Evolutionary conservation across 441 rosid genomes (phyloP).

Genomic region (Melastoma candidum): DNA sequence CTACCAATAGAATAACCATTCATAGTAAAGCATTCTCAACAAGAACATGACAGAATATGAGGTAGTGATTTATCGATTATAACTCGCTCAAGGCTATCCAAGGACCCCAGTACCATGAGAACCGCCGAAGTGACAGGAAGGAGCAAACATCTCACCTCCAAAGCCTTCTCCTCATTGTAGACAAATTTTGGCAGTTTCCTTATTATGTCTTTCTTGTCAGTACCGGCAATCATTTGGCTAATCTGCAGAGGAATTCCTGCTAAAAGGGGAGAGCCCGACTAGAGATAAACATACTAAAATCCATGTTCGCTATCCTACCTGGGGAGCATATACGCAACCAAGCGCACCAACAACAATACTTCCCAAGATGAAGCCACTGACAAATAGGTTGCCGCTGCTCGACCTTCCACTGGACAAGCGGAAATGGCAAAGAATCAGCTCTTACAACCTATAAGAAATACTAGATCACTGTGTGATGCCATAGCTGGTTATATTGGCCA

Average conservation of each 20-base stretch:
- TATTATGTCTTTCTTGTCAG: slow-evolving; percentile 78
- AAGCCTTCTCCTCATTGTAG: slow-evolving; percentile 85
- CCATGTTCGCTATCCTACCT: slow-evolving; percentile 32
- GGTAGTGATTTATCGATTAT: too few species aligned
- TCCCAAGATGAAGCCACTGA: slow-evolving; percentile 89
- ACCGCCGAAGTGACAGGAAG: neutral
- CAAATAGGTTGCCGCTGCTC: slow-evolving; percentile 48
- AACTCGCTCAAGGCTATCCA: too few species aligned
- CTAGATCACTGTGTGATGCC: slow-evolving; percentile 13
- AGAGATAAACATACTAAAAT: neutral
- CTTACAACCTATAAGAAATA: neutral
- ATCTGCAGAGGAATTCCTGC: slow-evolving; percentile 31
- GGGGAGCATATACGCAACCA: slow-evolving; percentile 91
- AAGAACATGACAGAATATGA: too few species aligned
- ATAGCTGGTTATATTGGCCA: neutral
- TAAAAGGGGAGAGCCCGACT: neutral
- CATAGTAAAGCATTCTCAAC: too few species aligned
- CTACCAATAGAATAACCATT: too few species aligned
- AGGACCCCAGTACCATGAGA: neutral
- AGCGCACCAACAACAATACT: slow-evolving; percentile 87
- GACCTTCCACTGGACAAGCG: slow-evolving; percentile 48
- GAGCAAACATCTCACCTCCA: slow-evolving; percentile 46
- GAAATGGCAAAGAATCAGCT: too few species aligned
- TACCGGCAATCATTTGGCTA: slow-evolving; percentile 77
- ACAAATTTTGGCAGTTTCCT: slow-evolving; percentile 89